Conservation (phyloP, 768 basidiomycete species). For the Phanerochaete sordida region DNA sequence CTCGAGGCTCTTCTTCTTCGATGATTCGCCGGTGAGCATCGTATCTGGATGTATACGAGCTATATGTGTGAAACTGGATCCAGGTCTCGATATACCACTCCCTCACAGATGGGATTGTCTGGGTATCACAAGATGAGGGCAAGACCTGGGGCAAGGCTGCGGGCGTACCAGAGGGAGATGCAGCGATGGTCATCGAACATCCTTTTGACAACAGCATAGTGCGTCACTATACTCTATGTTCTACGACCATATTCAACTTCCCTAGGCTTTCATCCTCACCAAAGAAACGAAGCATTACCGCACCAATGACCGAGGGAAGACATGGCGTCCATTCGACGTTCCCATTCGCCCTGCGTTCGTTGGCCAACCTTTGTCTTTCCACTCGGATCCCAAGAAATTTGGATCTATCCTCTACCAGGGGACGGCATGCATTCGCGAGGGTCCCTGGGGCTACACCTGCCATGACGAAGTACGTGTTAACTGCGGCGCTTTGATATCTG, state of each 20-base stretch:
- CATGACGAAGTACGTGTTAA: conserved; percentile 61
- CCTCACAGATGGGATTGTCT: conserved; percentile 58
- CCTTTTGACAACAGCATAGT: conserved; percentile 81
- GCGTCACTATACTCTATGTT: conserved; percentile 21
- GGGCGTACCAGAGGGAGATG: conserved; percentile 54
- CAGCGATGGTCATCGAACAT: conserved; percentile 77
- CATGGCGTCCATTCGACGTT: conserved; percentile 81
- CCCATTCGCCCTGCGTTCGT: conserved; percentile 57
- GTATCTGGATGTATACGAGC: neutral
- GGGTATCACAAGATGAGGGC: conserved; percentile 86
- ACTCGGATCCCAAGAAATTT: conserved; percentile 68
- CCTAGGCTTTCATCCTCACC: conserved; percentile 85
- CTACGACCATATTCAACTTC: conserved; percentile 1
- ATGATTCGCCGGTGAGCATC: conserved; percentile 76
- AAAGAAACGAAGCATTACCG: conserved; percentile 76
- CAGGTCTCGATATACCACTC: conserved; percentile 84
- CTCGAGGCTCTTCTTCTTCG: conserved; percentile 82
- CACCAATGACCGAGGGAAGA: conserved; percentile 82
- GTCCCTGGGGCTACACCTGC: conserved; percentile 56
- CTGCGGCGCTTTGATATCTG: neutral
- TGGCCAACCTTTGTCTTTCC: conserved; percentile 76
- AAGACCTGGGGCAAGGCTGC: conserved; percentile 54
- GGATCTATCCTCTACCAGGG: conserved; percentile 82
- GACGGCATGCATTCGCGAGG: conserved; percentile 46
- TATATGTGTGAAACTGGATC: too few species aligned